Evolutionary conservation across 345 rosid species (phyloP), one percentile per base, ranked within the genome.

Genomic region (Aurinia saxatilis): DNA sequence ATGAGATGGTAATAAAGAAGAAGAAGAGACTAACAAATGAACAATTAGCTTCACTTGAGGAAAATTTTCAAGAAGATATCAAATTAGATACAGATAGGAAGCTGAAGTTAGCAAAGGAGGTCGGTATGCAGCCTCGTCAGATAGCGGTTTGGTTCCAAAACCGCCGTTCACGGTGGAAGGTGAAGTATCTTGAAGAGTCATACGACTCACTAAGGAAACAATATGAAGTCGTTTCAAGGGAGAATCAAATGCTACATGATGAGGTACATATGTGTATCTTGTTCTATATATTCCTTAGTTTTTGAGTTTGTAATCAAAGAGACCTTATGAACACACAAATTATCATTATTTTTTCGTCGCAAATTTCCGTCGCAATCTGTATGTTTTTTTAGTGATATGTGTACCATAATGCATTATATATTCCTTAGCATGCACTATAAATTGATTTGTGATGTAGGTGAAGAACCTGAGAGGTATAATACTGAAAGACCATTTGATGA

Each of bases 71-170:
- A 38, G 92, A 85, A 64, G 92, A 85, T 74, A 72, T 79, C 16
- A 85, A 79, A 77, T 64, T 88, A 60, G 96, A 88, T 17, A 83
- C 92, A 17, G 86, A 83, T 14, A 52, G 88, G 70, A 85, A 88
- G 53, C 75, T 83, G 75, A 81, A 75, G 80, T 80, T 88, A 23
- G 80, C 96, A 9, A 74, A 81, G 18, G 92, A 88, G 18, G 81
- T 88, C 19, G 92, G 90, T 49, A 74, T 85, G n/a, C 85, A 85
- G 65, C 92, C 91, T 2, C 73, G 90, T 33, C 96, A 88, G 73
- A 75, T 82, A 39, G 87, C 92, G 7, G 83, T 88, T 27, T 88
- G 96, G 96, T 88, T 88, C 68, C 96, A 85, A 56, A 85, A 83
- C 57, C 75, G 86, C 19, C 82, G 92, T 10, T 86, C 92, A 8